Percentiles rank a stretch among this genome's conserved stretches.
Conservation (phyloP, 805 yeast species). For the Candida maesae region DNA sequence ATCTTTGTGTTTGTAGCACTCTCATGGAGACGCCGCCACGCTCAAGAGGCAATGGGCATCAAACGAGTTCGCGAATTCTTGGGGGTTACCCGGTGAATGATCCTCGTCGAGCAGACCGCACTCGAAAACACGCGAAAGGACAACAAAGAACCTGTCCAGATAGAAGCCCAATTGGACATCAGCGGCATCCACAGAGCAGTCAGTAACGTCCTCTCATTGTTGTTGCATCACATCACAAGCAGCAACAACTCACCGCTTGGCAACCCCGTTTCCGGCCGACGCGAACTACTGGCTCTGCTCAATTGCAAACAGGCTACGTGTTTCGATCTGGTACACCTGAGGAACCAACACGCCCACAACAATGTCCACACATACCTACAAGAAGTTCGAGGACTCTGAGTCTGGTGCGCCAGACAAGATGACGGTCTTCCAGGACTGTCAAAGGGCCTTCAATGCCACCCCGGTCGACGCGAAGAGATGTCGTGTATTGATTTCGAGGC, state of each 20-base stretch:
- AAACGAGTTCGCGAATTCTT: neutral
- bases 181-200: neutral
- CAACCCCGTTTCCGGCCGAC: no score
- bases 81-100: neutral
- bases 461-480: conserved; percentile 88
- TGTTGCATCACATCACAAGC: neutral
- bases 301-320: conserved; percentile 4
- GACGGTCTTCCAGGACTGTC: conserved; percentile 95
- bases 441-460: conserved; percentile 86
- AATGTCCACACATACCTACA: conserved; percentile 83
- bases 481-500: conserved; percentile 74
- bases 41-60: neutral
- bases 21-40: neutral
- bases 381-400: conserved; percentile 76
- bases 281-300: no score
- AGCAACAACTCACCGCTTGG: neutral
- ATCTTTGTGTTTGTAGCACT: no score
- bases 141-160: conserved; percentile 6
- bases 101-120: neutral
- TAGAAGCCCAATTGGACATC: no score
- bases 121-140: conserved; percentile 13
- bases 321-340: neutral
- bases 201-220: neutral
- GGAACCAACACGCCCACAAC: neutral
- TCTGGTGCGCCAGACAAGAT: conserved; percentile 85